Evolutionary conservation across 2,329 filamentous ascomycete species (phyloP), one percentile per base, ranked within the genome.

Genomic region (Bipolaris zeicola): DNA sequence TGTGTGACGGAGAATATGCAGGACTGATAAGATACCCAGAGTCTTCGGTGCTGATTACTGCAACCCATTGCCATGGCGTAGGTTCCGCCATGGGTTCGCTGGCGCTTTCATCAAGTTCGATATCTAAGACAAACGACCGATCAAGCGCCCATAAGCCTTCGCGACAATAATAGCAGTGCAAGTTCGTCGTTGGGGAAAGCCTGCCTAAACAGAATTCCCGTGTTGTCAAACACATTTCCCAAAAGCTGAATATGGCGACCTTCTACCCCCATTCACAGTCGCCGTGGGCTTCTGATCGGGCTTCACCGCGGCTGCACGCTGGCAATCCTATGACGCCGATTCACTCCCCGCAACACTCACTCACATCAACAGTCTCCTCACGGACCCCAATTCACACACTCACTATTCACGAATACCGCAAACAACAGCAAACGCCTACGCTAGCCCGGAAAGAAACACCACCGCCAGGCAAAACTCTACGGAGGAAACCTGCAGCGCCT

Each of bases 351-450:
- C 73, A 75, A 45, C 71, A 72, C 55, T 77, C 75, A 3, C 63
- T 73, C 20, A 63, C 68, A 33, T 73, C 68, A 33, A 72, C 74
- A 4, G 60, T 64, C 14, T 71, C 71, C 28, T 67, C 72, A 5
- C 70, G 70, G 22, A 70, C 71, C 33, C 71, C 73, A 4, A 38
- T 73, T 18, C 74, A 74, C 42, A 64, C 68, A 3, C 64, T 78
- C n/a, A 70, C 75, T 20, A 64, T 78, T 18, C 75, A 76, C 66
- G 73, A 77, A 54, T 77, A 77, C 52, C 74, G 76, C 54, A 74
- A 72, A 55, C 73, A 74, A 60, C 73, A 76, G 48, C 63, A 68
- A 36, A 71, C 71, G 44, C 73, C 76, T 6, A 65, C 44, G 26
- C 44, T 39, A n/a, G 63, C 67, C 38, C 66, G 65, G 36, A 61